A percentile compares a stretch with the other conserved stretches of the same genome.
These are phyloP conservation scores for Sphaerobolus stellatus DNA, from an alignment of 1,284 basidiomycete species.

Conservation along the genomic window DNA sequence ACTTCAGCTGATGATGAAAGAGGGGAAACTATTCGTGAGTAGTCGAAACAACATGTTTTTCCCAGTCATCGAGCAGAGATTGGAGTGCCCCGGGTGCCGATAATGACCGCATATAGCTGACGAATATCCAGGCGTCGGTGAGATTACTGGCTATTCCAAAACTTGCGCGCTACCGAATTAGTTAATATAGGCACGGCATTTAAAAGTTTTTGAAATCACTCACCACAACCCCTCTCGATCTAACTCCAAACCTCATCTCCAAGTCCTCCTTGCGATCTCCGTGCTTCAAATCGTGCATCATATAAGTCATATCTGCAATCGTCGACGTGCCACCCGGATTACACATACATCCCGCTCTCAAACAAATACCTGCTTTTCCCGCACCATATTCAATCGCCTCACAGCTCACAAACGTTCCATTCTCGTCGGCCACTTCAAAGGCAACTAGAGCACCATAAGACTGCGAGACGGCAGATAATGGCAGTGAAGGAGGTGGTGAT, in stretches of 20 bases:
- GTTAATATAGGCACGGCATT: not conserved
- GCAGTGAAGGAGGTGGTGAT: constrained; percentile 50
- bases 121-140: constrained; percentile 68
- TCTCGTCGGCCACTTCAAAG: constrained; percentile 42
- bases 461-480: constrained; percentile 19
- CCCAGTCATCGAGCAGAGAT: constrained; percentile 8
- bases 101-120: constrained; percentile 36
- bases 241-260: constrained; percentile 54
- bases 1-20: no score
- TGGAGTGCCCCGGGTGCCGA: not conserved
- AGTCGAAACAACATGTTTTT: not conserved
- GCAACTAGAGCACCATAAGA: constrained; percentile 12
- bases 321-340: constrained; percentile 78
- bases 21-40: no score
- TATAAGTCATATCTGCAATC: constrained; percentile 61
- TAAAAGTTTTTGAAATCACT: constrained; percentile 43
- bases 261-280: constrained; percentile 63
- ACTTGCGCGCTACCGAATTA: constrained; percentile 34
- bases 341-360: constrained; percentile 83
- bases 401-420: constrained; percentile 64
- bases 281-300: constrained; percentile 61
- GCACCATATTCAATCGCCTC: constrained; percentile 71
- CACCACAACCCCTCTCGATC: constrained; percentile 64
- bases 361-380: constrained; percentile 60
- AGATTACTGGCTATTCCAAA: constrained; percentile 74